Evolutionary conservation across 2,329 filamentous ascomycete genomes (phyloP), one percentile per base, ranked within the genome.

Genomic region (Allantophomopsis lycopodina): DNA sequence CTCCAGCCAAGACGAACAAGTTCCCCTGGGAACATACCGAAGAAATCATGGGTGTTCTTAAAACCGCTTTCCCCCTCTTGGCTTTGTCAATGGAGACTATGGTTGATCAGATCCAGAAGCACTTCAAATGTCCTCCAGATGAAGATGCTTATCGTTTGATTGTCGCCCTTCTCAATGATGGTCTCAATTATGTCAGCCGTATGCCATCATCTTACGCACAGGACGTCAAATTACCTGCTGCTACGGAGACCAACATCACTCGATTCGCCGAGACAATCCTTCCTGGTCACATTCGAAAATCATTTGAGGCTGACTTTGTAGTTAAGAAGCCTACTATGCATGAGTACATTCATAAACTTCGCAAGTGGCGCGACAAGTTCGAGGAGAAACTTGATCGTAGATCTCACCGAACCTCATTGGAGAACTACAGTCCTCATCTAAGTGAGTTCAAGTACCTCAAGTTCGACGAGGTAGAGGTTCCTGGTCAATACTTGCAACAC

Each of bases 21-120:
- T 85, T 83, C 47, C 87, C 93, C 1, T 96, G 91, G 91, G 91
- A 98, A 56, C 80, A 93, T 51, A 89, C 87, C 0, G 91, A 98
- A 50, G 88, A 96, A 56, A 86, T 98, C 44, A 87, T 94, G 71
- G 83, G 87, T 28, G 83, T 87, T 21, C 76, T 98, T 40, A 96
- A 98, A 68, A 96, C 91, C 6, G 88, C 89, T 0, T 98, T 96
- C 68, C 91, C 91, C 17, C 71, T 99, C 14, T 73, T 99, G 50
- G 91, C 93, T 8, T 66, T 96, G 34, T 95, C 89, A 0, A 96
- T 99, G 91, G 91, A 99, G 64, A 94, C 89, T 0, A 98, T 96
- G 87, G 88, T 96, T 21, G 91, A 98, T 56, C 89, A 96, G 61
- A 94, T 98, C 43, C 83, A 91, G 59, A 96, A 96, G 68, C 83